Evolutionary conservation across 345 rosid species (phyloP).

Genomic region (Noccaea bulbosa): DNA sequence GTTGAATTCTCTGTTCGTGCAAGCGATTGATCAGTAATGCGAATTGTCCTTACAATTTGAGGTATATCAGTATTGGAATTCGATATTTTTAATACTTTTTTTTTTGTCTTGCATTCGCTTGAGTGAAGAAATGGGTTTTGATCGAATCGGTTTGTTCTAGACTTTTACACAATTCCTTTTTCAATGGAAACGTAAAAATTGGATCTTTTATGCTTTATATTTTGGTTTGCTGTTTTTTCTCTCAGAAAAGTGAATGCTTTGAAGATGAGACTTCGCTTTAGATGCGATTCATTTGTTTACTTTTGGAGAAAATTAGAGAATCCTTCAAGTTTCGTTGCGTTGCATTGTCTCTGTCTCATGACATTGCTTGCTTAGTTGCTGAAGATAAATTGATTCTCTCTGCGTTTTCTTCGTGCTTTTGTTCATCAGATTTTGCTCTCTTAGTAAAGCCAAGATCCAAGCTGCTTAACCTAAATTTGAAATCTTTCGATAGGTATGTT

Average conservation of each 20-base stretch:
- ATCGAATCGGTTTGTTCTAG: not conserved
- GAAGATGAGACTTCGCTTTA: conserved; percentile 29
- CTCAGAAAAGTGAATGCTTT: conserved; percentile 34
- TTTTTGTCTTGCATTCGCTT: too few relatives aligned
- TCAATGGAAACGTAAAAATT: conserved; percentile 37
- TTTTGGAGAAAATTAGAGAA: not conserved
- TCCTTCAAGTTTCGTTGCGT: not conserved
- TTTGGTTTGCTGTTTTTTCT: conserved; percentile 10
- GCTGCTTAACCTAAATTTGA: conserved; percentile 19
- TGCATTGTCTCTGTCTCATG: conserved; percentile 29
- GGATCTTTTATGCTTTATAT: conserved; percentile 31
- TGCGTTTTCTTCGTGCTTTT: not conserved
- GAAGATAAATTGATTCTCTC: conserved; percentile 5
- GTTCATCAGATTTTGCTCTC: conserved; percentile 25
- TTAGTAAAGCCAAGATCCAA: conserved; percentile 16
- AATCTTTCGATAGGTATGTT: conserved; percentile 28
- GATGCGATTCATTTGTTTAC: not conserved
- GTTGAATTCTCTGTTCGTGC: conserved; percentile 14
- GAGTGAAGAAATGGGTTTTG: conserved; percentile 23
- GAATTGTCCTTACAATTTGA: not conserved
- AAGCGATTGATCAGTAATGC: conserved; percentile 17
- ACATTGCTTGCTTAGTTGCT: conserved; percentile 20
- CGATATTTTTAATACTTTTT: too few relatives aligned
- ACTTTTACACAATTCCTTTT: not conserved
- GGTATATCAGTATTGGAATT: not conserved